Conservation (phyloP, 176 grass and related monocot species). For the Rhynchospora tenuis region DNA sequence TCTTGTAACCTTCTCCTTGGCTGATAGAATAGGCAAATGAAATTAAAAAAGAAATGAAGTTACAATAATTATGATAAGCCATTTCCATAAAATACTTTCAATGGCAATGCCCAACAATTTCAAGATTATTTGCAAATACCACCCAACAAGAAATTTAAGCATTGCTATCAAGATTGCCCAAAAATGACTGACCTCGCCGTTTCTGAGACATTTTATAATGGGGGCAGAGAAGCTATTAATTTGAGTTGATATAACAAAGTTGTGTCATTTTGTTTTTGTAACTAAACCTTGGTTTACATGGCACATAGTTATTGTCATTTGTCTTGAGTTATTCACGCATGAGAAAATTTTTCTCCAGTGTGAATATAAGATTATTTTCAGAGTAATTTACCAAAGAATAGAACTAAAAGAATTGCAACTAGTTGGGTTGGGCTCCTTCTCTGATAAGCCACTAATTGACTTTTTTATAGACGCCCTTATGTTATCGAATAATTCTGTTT, state of each 20-base stretch:
- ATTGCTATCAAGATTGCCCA: neutral
- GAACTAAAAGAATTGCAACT: neutral
- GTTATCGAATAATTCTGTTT: conserved; percentile 71
- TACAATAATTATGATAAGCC: neutral
- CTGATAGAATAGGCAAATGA: conserved; percentile 35
- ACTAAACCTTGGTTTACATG: neutral
- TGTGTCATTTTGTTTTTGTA: neutral
- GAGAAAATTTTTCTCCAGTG: neutral
- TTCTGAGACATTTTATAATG: too few species aligned
- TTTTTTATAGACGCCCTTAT: conserved; percentile 72
- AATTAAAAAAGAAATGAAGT: neutral
- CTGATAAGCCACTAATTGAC: conserved; percentile 46
- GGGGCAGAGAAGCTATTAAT: neutral
- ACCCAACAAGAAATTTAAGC: neutral
- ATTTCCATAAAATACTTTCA: neutral
- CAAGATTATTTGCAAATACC: neutral
- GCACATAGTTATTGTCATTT: neutral
- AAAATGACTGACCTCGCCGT: neutral
- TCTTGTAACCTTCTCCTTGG: conserved; percentile 32
- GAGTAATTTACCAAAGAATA: neutral
- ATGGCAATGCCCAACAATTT: neutral
- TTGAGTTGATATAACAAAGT: neutral
- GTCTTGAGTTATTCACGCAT: neutral
- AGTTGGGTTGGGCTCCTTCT: conserved; percentile 6
- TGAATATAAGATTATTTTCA: neutral